phyloP scores from a whole-genome alignment of 78 protist genomes.

The Dictyostelium intermedium region DNA sequence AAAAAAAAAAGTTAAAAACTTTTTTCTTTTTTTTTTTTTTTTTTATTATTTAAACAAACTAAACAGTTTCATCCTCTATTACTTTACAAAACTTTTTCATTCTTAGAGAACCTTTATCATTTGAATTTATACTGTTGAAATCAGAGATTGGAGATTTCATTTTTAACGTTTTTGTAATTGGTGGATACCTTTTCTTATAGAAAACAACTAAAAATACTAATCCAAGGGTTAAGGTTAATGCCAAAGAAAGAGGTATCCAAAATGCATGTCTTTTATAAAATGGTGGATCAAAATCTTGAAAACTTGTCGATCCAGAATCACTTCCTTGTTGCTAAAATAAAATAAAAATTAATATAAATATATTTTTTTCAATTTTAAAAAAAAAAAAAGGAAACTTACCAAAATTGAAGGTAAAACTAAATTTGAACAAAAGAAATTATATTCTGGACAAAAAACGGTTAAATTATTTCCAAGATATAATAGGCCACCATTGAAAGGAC shows the following conservation, averaged over 20 bases:
- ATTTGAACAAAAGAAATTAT: neutral
- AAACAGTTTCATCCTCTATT: neutral
- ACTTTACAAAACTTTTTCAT: neutral
- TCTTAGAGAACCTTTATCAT: neutral
- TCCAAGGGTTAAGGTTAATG: neutral
- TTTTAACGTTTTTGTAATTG: neutral
- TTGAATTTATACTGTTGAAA: neutral
- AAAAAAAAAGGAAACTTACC: neutral
- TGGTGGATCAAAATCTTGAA: neutral
- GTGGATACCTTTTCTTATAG: neutral
- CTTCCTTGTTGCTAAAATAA: neutral
- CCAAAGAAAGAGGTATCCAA: slow-evolving; percentile 10
- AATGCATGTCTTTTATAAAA: neutral
- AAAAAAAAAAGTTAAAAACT: neutral
- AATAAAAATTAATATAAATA: no score
- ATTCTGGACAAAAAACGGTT: neutral
- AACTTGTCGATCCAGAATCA: neutral
- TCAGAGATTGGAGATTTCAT: neutral
- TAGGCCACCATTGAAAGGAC: neutral
- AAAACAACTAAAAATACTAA: neutral
- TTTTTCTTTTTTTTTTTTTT: neutral
- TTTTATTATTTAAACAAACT: neutral
- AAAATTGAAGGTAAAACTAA: neutral
- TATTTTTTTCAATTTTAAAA: no score
- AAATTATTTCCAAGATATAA: neutral